These are phyloP conservation scores for Pistacia integerrima DNA, from an alignment of 345 rosid species.

Conservation along the genomic window DNA sequence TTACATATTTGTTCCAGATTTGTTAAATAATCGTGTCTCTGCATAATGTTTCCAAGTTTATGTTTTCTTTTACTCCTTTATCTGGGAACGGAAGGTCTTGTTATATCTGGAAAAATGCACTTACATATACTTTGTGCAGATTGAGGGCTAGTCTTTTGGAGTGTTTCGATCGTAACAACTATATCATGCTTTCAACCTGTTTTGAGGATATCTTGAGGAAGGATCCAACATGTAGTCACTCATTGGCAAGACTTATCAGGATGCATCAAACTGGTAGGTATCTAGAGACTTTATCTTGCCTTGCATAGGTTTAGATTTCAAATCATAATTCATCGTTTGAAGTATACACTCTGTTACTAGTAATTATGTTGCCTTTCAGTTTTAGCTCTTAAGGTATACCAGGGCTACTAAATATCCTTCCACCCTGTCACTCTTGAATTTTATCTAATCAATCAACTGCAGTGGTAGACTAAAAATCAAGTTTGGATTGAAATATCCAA, in stretches of 20 bases:
- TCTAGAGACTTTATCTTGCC: background rate
- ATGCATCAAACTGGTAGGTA: slow-evolving; percentile 58
- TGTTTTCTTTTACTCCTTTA: background rate
- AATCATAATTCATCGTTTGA: background rate
- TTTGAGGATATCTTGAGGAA: slow-evolving; percentile 69
- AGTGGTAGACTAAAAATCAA: background rate
- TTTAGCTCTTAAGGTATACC: background rate
- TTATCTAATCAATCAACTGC: background rate
- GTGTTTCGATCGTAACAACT: slow-evolving; percentile 44
- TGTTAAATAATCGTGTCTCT: background rate
- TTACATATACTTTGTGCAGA: slow-evolving; percentile 39
- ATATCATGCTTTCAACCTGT: slow-evolving; percentile 38
- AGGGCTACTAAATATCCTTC: background rate
- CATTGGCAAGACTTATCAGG: slow-evolving; percentile 59
- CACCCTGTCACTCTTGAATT: too few relatives aligned
- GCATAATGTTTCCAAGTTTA: background rate
- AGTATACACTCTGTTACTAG: background rate
- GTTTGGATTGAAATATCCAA: background rate
- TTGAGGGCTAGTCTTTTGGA: slow-evolving; percentile 61
- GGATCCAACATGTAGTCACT: slow-evolving; percentile 62
- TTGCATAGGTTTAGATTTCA: background rate
- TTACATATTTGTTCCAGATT: background rate
- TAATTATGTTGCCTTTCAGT: background rate
- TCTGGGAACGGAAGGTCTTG: background rate
- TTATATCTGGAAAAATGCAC: background rate